A percentile compares a stretch with the other conserved stretches of the same genome.
phyloP scores from a whole-genome alignment of 2,329 filamentous ascomycete species.

The Phaeosphaeriaceae sp. region DNA sequence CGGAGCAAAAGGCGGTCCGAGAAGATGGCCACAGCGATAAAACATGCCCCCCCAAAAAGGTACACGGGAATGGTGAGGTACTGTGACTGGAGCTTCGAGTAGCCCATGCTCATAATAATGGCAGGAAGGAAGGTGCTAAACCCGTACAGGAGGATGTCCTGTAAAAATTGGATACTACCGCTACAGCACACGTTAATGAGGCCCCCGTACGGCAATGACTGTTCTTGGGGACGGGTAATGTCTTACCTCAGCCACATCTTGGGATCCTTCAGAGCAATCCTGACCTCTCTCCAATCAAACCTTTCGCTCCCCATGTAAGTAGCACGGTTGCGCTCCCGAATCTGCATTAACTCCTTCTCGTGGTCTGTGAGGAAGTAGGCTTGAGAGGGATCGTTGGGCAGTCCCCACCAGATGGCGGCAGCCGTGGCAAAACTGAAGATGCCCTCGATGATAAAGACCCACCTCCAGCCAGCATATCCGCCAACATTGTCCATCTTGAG shows the following conservation, averaged over 20 bases:
- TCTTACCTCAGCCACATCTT: conserved; percentile 57
- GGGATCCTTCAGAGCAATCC: conserved; percentile 61
- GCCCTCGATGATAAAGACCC: conserved; percentile 51
- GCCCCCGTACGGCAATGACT: no score
- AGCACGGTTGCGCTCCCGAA: no score
- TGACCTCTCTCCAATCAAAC: conserved; percentile 72
- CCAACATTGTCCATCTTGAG: conserved; percentile 65
- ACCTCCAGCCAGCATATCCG: conserved; percentile 50
- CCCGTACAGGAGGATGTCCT: no score
- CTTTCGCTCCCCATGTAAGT: no score
- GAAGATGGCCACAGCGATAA: conserved; percentile 42
- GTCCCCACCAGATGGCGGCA: background rate
- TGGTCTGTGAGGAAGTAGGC: conserved; percentile 18
- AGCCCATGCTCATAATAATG: conserved; percentile 54
- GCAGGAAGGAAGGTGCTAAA: no score
- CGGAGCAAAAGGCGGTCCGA: conserved; percentile 42
- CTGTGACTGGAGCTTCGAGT: conserved; percentile 51
- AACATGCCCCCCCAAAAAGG: conserved; percentile 46
- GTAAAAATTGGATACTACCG: conserved; percentile 5
- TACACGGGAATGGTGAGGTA: conserved; percentile 57
- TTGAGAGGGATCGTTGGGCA: no score
- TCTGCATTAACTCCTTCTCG: conserved; percentile 55
- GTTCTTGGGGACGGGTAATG: no score
- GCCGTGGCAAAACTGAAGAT: background rate
- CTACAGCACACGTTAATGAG: conserved; percentile 68